These are phyloP conservation scores for Penicillium longicatenatum DNA, from an alignment of 495 filamentous ascomycete genomes.

Conservation along the genomic window DNA sequence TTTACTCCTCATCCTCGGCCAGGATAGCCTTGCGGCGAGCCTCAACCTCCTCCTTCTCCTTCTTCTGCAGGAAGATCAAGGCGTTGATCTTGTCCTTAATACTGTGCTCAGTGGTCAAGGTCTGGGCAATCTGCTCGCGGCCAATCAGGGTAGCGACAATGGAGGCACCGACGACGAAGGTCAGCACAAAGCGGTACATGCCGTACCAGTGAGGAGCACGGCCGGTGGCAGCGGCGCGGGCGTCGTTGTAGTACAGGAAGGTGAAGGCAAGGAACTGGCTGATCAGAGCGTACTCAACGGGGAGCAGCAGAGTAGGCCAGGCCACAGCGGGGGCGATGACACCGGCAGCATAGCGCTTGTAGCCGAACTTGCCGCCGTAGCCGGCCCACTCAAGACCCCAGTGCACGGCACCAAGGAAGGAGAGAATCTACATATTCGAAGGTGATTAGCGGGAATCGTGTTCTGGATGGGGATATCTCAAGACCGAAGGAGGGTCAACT, in stretches of 20 bases:
- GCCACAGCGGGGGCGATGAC: constrained; percentile 81
- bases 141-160: constrained; percentile 88
- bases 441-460: constrained; percentile 10
- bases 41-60: constrained; percentile 64
- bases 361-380: constrained; percentile 71
- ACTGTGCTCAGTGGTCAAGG: constrained; percentile 46
- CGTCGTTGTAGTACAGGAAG: constrained; percentile 86
- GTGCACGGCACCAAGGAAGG: constrained; percentile 94
- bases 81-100: constrained; percentile 65
- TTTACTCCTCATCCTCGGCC: constrained; percentile 51
- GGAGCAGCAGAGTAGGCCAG: constrained; percentile 90
- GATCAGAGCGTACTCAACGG: constrained; percentile 85
- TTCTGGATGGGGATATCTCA: background rate
- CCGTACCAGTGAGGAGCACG: constrained; percentile 93
- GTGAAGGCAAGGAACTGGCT: constrained; percentile 88
- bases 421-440: constrained; percentile 66
- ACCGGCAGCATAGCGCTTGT: constrained; percentile 79
- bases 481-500: constrained; percentile 33
- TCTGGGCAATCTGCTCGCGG: constrained; percentile 77
- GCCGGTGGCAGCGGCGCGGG: constrained; percentile 70
- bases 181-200: constrained; percentile 93
- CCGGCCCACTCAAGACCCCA: constrained; percentile 86
- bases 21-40: constrained; percentile 46
- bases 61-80: constrained; percentile 59
- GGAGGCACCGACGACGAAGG: constrained; percentile 84